phyloP scores from a whole-genome alignment of 2,329 filamentous ascomycete species.

The Furcasterigmium furcatum region DNA sequence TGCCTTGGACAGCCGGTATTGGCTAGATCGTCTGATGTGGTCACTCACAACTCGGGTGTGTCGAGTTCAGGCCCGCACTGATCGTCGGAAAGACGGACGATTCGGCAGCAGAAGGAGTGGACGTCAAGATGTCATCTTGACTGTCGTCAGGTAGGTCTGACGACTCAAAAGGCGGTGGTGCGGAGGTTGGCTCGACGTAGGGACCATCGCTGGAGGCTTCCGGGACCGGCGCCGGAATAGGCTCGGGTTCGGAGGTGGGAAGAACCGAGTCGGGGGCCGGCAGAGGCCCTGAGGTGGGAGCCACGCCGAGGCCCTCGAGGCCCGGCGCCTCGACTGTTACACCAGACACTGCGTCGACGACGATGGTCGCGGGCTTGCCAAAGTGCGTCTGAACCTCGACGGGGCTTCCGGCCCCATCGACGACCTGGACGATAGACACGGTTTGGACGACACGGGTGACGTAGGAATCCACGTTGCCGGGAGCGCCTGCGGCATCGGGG shows the following conservation, averaged over 20 bases:
- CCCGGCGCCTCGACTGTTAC: conserved; percentile 23
- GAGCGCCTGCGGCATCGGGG: conserved; percentile 8
- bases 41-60: not conserved
- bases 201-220: not conserved
- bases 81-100: not conserved
- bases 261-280: not conserved
- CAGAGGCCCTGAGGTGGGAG: conserved; percentile 6
- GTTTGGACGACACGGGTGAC: conserved; percentile 50
- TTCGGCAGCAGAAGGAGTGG: not conserved
- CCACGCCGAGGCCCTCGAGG: conserved; percentile 2
- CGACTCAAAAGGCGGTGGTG: not conserved
- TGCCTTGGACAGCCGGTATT: not conserved
- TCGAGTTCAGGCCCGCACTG: conserved; percentile 1
- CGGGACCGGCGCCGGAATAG: not conserved
- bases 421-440: conserved; percentile 50
- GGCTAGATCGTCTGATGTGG: not conserved
- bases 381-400: conserved; percentile 40
- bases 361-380: conserved; percentile 32
- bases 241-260: not conserved
- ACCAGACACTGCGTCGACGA: conserved; percentile 30
- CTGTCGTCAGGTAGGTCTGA: not conserved
- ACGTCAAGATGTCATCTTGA: conserved; percentile 2
- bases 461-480: conserved; percentile 12
- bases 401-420: conserved; percentile 44
- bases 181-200: conserved; percentile 1